Evolutionary conservation across 208 protist species (phyloP).

Genomic region (Lotmaria passim): DNA sequence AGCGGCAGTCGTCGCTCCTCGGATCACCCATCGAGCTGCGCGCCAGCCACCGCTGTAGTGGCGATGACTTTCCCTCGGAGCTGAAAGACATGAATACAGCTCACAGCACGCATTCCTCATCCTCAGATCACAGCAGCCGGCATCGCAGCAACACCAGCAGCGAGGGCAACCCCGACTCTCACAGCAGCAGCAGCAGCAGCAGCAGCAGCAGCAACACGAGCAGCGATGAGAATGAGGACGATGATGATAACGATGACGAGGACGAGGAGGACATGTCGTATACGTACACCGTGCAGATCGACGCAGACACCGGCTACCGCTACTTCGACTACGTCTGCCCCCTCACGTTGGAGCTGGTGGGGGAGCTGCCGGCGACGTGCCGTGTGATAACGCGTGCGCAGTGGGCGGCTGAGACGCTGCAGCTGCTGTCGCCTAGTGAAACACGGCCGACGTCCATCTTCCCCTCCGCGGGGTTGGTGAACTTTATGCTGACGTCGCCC

Average conservation of each 20-base stretch:
- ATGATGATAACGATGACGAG: constrained; percentile 8
- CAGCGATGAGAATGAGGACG: not conserved
- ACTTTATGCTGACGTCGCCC: not conserved
- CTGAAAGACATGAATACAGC: not conserved
- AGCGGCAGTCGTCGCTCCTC: constrained; percentile 15
- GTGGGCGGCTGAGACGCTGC: not conserved
- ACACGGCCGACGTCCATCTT: not conserved
- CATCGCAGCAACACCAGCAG: not conserved
- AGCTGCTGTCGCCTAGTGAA: not conserved
- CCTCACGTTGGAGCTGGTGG: constrained; percentile 42
- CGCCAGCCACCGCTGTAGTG: not conserved
- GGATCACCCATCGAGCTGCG: constrained; percentile 9
- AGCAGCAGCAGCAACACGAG: not conserved
- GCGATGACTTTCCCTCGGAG: not conserved
- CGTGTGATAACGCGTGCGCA: constrained; percentile 11
- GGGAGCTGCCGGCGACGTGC: constrained; percentile 26
- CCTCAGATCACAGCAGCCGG: not conserved
- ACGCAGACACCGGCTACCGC: constrained; percentile 30
- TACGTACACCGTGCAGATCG: constrained; percentile 42
- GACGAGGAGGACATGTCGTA: constrained; percentile 34
- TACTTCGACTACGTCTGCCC: constrained; percentile 51
- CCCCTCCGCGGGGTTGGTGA: not conserved
- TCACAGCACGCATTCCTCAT: not conserved
- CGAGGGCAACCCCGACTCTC: not conserved
- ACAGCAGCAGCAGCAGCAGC: not conserved